Evolutionary conservation across 1,284 basidiomycete species (phyloP), one percentile per base, ranked within the genome.

Genomic region (Lignosus rhinocerotis): DNA sequence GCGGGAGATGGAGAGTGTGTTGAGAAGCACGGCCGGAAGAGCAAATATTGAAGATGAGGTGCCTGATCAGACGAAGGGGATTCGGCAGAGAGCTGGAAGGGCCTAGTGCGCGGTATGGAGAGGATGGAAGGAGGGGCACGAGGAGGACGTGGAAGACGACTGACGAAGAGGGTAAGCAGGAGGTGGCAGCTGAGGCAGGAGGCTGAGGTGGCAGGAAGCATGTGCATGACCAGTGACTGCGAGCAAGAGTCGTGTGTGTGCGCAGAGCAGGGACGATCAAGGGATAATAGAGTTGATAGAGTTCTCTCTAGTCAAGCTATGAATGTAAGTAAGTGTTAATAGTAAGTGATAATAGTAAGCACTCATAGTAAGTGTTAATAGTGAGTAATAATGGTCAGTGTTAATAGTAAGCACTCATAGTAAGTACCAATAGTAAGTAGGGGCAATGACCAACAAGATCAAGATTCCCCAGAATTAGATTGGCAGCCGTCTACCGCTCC

Each of bases 381-480:
- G n/a, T n/a, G n/a, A n/a, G n/a, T n/a, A n/a, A n/a, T n/a, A n/a
- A n/a, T n/a, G n/a, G n/a, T n/a, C n/a, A n/a, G n/a, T n/a, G n/a
- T n/a, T n/a, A n/a, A n/a, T n/a, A n/a, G n/a, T n/a, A n/a, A n/a
- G n/a, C n/a, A n/a, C n/a, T n/a, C n/a, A n/a, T n/a, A n/a, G n/a
- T n/a, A 25, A 25, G 25, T 25, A 25, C 25, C 25, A 25, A 4
- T 25, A 25, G 25, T 25, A 25, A 25, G 25, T 25, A 41, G 50
- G 56, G 39, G 46, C 31, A 39, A 47, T 56, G 55, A 56, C 51
- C 33, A 55, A 55, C 32, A 31, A 32, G 45, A 64, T 64, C 62
- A 16, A 33, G 62, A 64, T 63, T n/a, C n/a, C 12, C 46, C 48
- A 53, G 47, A 55, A 56, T 63, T 64, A 61, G 62, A 61, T 59